Percentiles rank a stretch among this genome's conserved stretches.
phyloP scores from a whole-genome alignment of 1,139 yeast species.

The Scheffersomyces insectosa region DNA sequence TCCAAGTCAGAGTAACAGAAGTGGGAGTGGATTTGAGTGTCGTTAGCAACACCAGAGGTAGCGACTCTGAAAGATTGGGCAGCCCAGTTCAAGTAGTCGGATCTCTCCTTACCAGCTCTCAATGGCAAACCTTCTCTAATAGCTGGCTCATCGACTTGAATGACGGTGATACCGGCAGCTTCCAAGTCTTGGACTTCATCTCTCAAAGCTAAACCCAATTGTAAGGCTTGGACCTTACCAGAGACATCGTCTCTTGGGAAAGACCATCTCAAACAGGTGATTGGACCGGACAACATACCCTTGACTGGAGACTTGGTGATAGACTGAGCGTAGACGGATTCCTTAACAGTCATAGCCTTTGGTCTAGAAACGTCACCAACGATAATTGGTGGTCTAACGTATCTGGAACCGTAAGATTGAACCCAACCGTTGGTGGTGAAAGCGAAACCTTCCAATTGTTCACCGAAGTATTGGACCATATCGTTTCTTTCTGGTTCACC shows the following conservation, averaged over 20 bases:
- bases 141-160: slow-evolving; percentile 99
- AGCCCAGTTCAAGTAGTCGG: slow-evolving; percentile 97
- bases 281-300: slow-evolving; percentile 99
- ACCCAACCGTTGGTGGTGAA: slow-evolving; percentile 99
- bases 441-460: slow-evolving; percentile 95
- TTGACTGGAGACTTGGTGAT: slow-evolving; percentile 93
- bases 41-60: slow-evolving; percentile 94
- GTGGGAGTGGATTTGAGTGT: slow-evolving; percentile 98
- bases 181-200: slow-evolving; percentile 98
- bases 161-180: slow-evolving; percentile 96
- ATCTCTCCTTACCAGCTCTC: slow-evolving; percentile 96
- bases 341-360: slow-evolving; percentile 97
- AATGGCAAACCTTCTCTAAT: slow-evolving; percentile 99
- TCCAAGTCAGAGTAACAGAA: slow-evolving; percentile 99
- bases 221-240: slow-evolving; percentile 92
- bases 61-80: slow-evolving; percentile 99
- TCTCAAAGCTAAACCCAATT: slow-evolving; percentile 96
- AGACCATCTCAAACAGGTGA: slow-evolving; percentile 99
- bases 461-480: slow-evolving; percentile 99
- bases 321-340: slow-evolving; percentile 98
- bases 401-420: slow-evolving; percentile 99
- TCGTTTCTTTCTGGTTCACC: slow-evolving; percentile 99
- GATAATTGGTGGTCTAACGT: slow-evolving; percentile 98
- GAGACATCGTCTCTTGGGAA: slow-evolving; percentile 99
- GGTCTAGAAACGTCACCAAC: slow-evolving; percentile 99